Conservation (phyloP, 2,329 filamentous ascomycete species). For the Rutstroemia sp. region DNA sequence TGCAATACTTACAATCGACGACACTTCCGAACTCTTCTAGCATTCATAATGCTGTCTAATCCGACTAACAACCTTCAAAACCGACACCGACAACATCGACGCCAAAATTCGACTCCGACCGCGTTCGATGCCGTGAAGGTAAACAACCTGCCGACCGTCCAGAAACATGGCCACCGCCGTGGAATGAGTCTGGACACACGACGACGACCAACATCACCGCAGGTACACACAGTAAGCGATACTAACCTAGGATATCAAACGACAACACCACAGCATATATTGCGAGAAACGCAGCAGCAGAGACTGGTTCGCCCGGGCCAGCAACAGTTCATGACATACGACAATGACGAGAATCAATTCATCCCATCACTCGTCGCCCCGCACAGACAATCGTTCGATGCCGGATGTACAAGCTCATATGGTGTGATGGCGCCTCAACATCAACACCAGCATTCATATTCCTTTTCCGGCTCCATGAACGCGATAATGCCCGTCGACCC, state of each 20-base stretch:
- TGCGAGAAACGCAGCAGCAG: slow-evolving; percentile 89
- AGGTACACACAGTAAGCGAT: slow-evolving; percentile 39
- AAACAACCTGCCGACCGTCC: slow-evolving; percentile 54
- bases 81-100: slow-evolving; percentile 69
- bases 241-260: slow-evolving; percentile 48
- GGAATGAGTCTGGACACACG: slow-evolving; percentile 78
- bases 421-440: slow-evolving; percentile 13
- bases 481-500: slow-evolving; percentile 31
- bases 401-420: slow-evolving; percentile 34
- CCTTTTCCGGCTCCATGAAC: slow-evolving; percentile 39
- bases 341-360: slow-evolving; percentile 46
- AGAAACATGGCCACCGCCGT: slow-evolving; percentile 58
- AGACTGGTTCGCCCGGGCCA: slow-evolving; percentile 72
- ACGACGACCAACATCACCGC: slow-evolving; percentile 44
- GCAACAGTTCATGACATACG: slow-evolving; percentile 21
- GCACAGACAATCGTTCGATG: slow-evolving; percentile 45
- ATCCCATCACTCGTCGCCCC: slow-evolving; percentile 50
- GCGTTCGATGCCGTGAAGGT: slow-evolving; percentile 70
- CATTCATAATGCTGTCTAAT: slow-evolving; percentile 75
- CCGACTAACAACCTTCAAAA: slow-evolving; percentile 64
- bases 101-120: slow-evolving; percentile 80
- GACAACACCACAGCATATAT: slow-evolving; percentile 60
- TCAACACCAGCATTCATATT: slow-evolving; percentile 18
- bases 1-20: slow-evolving; percentile 42
- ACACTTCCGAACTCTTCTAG: slow-evolving; percentile 59